Evolutionary conservation across 768 basidiomycete species (phyloP).

Genomic region (Asterophora parasitica): DNA sequence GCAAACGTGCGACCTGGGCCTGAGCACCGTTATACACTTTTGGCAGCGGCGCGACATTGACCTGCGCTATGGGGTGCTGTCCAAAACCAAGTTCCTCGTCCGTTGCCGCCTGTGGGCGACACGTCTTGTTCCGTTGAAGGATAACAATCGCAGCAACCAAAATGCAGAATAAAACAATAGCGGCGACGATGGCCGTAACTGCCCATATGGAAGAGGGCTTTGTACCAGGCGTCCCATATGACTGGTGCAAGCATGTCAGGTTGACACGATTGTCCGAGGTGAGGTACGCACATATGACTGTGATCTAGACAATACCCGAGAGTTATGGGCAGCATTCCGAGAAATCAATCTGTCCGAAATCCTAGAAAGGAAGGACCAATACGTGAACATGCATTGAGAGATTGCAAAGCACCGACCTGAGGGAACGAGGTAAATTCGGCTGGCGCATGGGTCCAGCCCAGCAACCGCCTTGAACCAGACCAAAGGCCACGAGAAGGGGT

Average conservation of each 20-base stretch:
- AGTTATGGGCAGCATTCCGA: neutral
- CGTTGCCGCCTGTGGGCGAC: neutral
- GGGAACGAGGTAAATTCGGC: neutral
- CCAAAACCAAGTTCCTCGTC: constrained; percentile 14
- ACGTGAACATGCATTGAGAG: too few relatives aligned
- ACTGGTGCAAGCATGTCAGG: neutral
- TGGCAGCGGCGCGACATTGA: constrained; percentile 2
- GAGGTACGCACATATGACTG: neutral
- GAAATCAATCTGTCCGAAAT: neutral
- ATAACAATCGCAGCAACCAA: neutral
- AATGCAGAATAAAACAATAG: constrained; percentile 6
- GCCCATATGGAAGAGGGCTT: constrained; percentile 4
- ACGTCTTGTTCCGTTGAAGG: constrained; percentile 3
- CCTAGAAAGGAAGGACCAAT: neutral
- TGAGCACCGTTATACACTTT: constrained; percentile 7
- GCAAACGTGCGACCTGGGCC: constrained; percentile 6
- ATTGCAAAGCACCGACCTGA: constrained; percentile 1
- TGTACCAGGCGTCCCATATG: neutral
- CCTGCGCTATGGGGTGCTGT: constrained; percentile 4
- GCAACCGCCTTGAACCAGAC: constrained; percentile 1
- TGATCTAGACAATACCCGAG: neutral
- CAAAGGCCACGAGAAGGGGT: constrained; percentile 10
- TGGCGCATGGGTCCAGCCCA: constrained; percentile 11
- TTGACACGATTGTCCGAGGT: neutral
- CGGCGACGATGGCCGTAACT: constrained; percentile 6